Base-by-base conservation (phyloP, 2,329 filamentous ascomycete species). In the Cylindrodendrum hubeiense region DNA sequence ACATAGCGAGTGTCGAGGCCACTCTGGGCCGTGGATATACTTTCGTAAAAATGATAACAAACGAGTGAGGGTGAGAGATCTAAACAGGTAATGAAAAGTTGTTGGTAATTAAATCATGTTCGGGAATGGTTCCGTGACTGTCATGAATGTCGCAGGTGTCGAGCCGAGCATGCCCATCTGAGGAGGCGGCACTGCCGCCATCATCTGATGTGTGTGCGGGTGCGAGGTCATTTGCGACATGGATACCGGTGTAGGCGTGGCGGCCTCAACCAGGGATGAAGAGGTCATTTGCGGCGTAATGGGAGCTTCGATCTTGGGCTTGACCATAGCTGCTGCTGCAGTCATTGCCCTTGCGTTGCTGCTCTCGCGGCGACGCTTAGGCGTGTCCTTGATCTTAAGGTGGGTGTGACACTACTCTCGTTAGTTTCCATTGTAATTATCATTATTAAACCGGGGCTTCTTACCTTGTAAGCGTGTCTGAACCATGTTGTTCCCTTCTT, bases 401-500 rank as follows among this genome's bases (percentile, higher is more conserved):
- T 92, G 90, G 1, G 89, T 90, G 76, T 93, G 90, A 71, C 91
- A 93, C 90, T 91, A 67, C 34, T 22, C 34, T 61, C 77, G 67
- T 75, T 72, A 74, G 68, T 51, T 30, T 41, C 24, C 57, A 53
- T 59, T 56, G 9, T 30, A 13, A 57, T 52, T 19, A 15, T 52
- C 21, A 15, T 52, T 37, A 43, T 49, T 26, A n/a, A 28, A 12
- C 15, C 50, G 34, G 22, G 37, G 44, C 33, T 69, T 78, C 82
- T 78, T 79, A 93, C 91, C 87, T 95, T 96, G 83, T 96, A 96
- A 50, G 93, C 93, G 79, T 97, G 93, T 70, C 93, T 86, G 79
- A 95, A 97, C 93, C 93, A 97, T 4, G 93, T 95, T 1, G 93
- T 97, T n/a, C 93, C 93, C 82, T 95, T 95, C 84, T 95, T 95